Percentiles rank a stretch among this genome's conserved stretches.
phyloP scores from a whole-genome alignment of 1,284 basidiomycete genomes.

The Veloboletus limbatus region DNA sequence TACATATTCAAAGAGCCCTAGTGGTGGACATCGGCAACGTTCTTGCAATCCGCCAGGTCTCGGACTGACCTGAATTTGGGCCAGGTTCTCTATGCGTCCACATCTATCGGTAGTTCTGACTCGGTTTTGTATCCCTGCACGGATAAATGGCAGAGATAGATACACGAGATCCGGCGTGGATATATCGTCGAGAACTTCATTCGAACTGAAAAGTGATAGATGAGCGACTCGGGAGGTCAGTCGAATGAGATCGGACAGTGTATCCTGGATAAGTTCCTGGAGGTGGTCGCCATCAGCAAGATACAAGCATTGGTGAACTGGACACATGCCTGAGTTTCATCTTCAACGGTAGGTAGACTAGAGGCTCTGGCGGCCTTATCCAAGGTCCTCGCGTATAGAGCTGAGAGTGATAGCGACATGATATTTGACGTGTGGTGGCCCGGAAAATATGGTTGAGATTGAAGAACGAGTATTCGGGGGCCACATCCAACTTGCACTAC shows the following conservation, averaged over 20 bases:
- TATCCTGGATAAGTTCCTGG: slow-evolving; percentile 58
- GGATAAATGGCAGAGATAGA: slow-evolving; percentile 72
- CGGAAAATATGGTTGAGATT: no score
- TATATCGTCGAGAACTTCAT: slow-evolving; percentile 84
- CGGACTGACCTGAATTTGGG: slow-evolving; percentile 57
- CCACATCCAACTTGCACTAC: not conserved
- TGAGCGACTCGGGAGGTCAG: slow-evolving; percentile 50
- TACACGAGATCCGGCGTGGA: slow-evolving; percentile 79
- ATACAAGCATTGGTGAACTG: not conserved
- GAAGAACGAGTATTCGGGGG: slow-evolving; percentile 18
- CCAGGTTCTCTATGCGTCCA: slow-evolving; percentile 58
- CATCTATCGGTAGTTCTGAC: slow-evolving; percentile 55
- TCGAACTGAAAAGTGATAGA: slow-evolving; percentile 80
- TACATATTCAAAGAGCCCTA: slow-evolving; percentile 63
- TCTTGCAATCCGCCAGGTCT: slow-evolving; percentile 8
- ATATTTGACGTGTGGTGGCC: no score
- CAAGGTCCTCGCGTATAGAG: slow-evolving; percentile 46
- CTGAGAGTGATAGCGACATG: slow-evolving; percentile 41
- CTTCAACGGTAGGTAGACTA: slow-evolving; percentile 45
- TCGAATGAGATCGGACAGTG: slow-evolving; percentile 50
- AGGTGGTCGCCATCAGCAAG: slow-evolving; percentile 14
- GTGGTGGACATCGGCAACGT: slow-evolving; percentile 19
- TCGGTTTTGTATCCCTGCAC: slow-evolving; percentile 71
- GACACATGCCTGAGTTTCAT: slow-evolving; percentile 47
- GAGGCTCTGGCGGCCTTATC: slow-evolving; percentile 42